A percentile compares a stretch with the other conserved stretches of the same genome.
phyloP scores from a whole-genome alignment of 2,329 filamentous ascomycete species.

The Exophiala xenobiotica region DNA sequence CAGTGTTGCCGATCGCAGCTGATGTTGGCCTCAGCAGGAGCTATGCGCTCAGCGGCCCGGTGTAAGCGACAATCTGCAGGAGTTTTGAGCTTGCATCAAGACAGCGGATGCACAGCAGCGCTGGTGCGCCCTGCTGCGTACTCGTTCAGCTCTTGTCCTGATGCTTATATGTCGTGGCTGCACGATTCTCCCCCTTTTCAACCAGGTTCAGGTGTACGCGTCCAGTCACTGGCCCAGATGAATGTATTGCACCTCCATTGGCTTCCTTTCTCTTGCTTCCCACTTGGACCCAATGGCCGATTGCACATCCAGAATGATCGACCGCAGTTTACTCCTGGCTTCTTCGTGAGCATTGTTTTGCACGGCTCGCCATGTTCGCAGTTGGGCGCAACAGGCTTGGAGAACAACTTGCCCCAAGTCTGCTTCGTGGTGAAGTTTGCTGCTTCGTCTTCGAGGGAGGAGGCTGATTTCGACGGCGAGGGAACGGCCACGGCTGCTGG shows the following conservation, averaged over 20 bases:
- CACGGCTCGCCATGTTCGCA: conserved; percentile 92
- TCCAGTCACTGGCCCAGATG: conserved; percentile 67
- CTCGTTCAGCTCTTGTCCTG: no score
- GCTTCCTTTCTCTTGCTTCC: conserved; percentile 77
- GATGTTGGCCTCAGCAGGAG: no score
- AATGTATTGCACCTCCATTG: conserved; percentile 89
- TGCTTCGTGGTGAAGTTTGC: conserved; percentile 68
- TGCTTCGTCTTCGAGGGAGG: conserved; percentile 47
- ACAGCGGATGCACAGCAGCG: no score
- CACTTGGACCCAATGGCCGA: conserved; percentile 80
- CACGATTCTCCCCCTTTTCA: no score
- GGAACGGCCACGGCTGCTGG: background rate
- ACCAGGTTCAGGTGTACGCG: conserved; percentile 20
- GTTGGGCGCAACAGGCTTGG: conserved; percentile 68
- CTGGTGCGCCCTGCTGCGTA: no score
- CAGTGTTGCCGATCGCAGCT: no score
- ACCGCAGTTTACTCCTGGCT: conserved; percentile 77
- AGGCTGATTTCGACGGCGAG: conserved; percentile 11
- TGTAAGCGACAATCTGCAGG: no score
- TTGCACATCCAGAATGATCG: conserved; percentile 67
- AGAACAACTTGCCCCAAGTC: conserved; percentile 81
- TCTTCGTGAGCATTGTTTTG: conserved; percentile 80
- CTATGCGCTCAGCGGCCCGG: no score
- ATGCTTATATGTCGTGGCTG: no score
- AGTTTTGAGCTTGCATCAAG: no score